Evolutionary conservation across 2,329 filamentous ascomycete species (phyloP), one percentile per base, ranked within the genome.

Genomic region (Chalaropsis thielavioides): DNA sequence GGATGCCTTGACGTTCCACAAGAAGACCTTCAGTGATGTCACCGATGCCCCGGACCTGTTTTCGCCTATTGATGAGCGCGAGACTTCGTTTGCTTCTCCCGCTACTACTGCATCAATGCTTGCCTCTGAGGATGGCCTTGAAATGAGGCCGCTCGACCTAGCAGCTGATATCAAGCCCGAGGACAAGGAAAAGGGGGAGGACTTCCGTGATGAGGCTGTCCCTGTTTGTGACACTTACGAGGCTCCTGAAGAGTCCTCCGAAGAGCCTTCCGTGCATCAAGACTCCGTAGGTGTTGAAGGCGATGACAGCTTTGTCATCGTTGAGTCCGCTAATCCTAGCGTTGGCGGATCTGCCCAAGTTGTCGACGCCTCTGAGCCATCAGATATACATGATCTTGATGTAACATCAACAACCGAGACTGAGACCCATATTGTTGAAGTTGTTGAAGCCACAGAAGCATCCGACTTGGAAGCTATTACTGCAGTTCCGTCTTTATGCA

Each of bases 51-150:
- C 56, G 22, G 65, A 54, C 22, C 27, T 67, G 44, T 67, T 67
- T 38, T 67, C 65, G n/a, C 65, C 65, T 15, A 62, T 51, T 0
- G 59, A 62, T 24, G 62, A 46, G n/a, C 62, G 49, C 15, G 65
- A 67, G 15, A 64, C 46, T n/a, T 67, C 65, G 5, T 67, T 67
- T 64, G 65, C 65, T 4, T 67, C 65, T 11, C 65, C 65, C 2
- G 65, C 65, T n/a, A 67, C 65, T 17, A 62, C 65, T 1, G 65
- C 65, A n/a, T 67, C 65, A 24, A 43, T 63, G 27, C 40, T 27
- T 17, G 54, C 43, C 2, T 24, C 22, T 40, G 62, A 43, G 22
- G 24, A 46, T 15, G 54, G 35, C 8, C 27, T 64, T 19, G 65
- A 67, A 58, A 43, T 35, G 22, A 67, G 64, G 58, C 62, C 65